Evolutionary conservation across 1,139 yeast species (phyloP).

Genomic region (Protomyces inouyei): DNA sequence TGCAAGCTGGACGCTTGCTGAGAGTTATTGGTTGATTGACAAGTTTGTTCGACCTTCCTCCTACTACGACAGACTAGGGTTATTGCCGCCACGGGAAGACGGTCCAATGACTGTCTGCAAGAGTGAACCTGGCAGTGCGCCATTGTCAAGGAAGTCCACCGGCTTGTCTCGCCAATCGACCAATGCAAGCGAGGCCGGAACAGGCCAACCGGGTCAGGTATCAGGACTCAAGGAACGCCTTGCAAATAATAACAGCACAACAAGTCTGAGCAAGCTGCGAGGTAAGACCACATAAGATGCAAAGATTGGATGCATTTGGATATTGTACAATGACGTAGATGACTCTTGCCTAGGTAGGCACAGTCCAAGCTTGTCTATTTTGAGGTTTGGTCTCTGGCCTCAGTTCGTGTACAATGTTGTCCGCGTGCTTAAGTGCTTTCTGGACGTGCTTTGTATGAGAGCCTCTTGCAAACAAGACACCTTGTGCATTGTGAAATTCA

Average conservation of each 20-base stretch:
- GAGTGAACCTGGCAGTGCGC: neutral
- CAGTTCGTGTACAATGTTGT: slow-evolving; percentile 14
- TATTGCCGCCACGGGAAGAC: slow-evolving; percentile 9
- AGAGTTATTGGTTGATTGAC: slow-evolving; percentile 21
- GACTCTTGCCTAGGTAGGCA: neutral
- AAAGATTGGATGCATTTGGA: neutral
- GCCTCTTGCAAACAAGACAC: slow-evolving; percentile 44
- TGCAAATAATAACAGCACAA: neutral
- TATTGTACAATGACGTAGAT: neutral
- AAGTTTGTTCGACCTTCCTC: slow-evolving; percentile 16
- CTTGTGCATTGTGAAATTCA: slow-evolving; percentile 38
- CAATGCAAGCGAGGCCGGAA: neutral
- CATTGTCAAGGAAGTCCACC: neutral
- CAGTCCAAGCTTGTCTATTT: neutral
- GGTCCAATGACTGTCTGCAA: slow-evolving; percentile 10
- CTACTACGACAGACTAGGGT: slow-evolving; percentile 9
- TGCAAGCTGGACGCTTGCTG: slow-evolving; percentile 6
- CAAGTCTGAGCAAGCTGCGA: neutral
- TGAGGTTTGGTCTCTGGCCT: neutral
- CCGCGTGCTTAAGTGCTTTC: slow-evolving; percentile 35
- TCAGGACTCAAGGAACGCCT: neutral
- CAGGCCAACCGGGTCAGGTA: neutral
- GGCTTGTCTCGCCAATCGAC: neutral
- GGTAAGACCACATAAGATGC: neutral
- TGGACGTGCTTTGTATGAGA: slow-evolving; percentile 45